A percentile compares a stretch with the other conserved stretches of the same genome.
These are phyloP conservation scores for Fremontodendron californicum DNA, from an alignment of 345 rosid species.

Conservation along the genomic window DNA sequence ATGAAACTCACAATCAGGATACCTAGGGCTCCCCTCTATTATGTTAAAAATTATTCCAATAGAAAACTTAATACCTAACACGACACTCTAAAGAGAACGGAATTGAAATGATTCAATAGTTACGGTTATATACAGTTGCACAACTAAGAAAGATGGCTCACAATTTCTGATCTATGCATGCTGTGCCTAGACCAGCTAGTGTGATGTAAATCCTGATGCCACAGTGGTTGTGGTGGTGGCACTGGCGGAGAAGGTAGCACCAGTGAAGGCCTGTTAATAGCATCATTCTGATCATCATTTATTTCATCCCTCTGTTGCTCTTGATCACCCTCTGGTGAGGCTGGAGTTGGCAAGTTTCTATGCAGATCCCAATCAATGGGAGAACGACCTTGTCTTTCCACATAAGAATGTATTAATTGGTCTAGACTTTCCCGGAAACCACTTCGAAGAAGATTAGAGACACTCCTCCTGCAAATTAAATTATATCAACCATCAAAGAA, in stretches of 20 bases:
- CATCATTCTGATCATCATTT: conserved; percentile 46
- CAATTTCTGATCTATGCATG: conserved; percentile 86
- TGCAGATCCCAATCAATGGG: conserved; percentile 94
- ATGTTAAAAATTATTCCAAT: not conserved
- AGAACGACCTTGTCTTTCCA: conserved; percentile 83
- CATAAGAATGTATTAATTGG: conserved; percentile 89
- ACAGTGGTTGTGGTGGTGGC: conserved; percentile 91
- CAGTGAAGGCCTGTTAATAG: conserved; percentile 54
- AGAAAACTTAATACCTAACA: not conserved
- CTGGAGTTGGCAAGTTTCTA: conserved; percentile 61
- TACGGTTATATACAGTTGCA: not conserved
- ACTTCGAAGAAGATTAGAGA: conserved; percentile 94
- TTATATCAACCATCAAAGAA: conserved; percentile 8
- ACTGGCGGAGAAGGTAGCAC: conserved; percentile 73
- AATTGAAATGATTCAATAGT: not conserved
- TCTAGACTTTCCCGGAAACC: conserved; percentile 99
- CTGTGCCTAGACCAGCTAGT: conserved; percentile 81
- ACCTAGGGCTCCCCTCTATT: not conserved
- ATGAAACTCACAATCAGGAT: not conserved
- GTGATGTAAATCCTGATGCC: conserved; percentile 90
- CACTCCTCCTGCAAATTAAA: conserved; percentile 70
- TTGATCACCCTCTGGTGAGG: conserved; percentile 58
- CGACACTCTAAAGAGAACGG: conserved; percentile 6
- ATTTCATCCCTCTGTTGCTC: conserved; percentile 64
- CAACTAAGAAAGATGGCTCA: conserved; percentile 37